Percentiles rank a stretch among this genome's conserved stretches.
Evolutionary conservation across 306 rosid species (phyloP).

Genomic region (Ochetophila trinervis): DNA sequence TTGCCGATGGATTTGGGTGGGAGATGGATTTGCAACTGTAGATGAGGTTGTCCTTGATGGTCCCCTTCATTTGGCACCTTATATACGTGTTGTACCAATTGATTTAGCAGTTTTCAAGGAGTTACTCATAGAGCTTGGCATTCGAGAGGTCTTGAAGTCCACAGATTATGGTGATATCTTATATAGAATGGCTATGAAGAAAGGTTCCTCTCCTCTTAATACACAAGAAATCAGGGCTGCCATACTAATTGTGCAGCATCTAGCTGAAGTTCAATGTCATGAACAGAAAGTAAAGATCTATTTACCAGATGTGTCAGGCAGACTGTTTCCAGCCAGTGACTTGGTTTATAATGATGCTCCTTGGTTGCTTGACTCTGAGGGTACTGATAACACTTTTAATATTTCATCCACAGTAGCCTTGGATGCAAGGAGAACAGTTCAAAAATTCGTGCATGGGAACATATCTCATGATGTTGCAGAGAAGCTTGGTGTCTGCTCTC

Average conservation of each 20-base stretch:
- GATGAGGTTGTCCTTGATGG: constrained; percentile 95
- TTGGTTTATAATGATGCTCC: constrained; percentile 97
- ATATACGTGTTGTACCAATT: constrained; percentile 85
- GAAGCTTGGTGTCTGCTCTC: constrained; percentile 91
- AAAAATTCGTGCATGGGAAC: constrained; percentile 92
- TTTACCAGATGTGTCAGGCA: constrained; percentile 79
- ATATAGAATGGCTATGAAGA: constrained; percentile 69
- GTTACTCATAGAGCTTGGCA: constrained; percentile 73
- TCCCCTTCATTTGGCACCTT: constrained; percentile 95
- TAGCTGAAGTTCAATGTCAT: constrained; percentile 72
- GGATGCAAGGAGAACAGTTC: constrained; percentile 64
- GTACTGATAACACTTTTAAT: constrained; percentile 53
- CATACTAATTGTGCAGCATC: constrained; percentile 77
- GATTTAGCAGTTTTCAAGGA: constrained; percentile 93
- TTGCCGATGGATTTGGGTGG: constrained; percentile 97
- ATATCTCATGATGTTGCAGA: constrained; percentile 95
- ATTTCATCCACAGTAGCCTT: constrained; percentile 46
- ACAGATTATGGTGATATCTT: constrained; percentile 78
- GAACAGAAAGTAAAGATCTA: constrained; percentile 62
- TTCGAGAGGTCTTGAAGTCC: constrained; percentile 73
- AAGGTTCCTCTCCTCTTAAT: constrained; percentile 82
- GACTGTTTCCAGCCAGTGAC: constrained; percentile 66
- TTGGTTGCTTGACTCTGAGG: constrained; percentile 87
- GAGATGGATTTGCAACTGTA: constrained; percentile 90
- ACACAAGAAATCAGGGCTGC: constrained; percentile 83